Base-by-base conservation (phyloP, 495 filamentous ascomycete species). In the Daldinia vernicosa region DNA sequence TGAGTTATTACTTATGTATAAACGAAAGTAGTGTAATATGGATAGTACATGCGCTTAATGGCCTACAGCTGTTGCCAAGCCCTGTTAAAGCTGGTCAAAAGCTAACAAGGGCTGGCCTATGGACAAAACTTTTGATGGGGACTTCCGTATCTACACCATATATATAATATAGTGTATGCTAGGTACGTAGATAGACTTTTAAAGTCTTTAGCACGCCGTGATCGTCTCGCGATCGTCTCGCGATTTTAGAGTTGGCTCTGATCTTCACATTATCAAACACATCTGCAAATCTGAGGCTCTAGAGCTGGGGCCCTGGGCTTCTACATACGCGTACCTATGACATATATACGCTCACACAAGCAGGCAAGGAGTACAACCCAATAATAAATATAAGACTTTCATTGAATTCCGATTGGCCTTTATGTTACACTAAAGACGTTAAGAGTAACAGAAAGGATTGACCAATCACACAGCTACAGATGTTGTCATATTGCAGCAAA, bases 391-490 rank as follows among this genome's bases (percentile, higher is more conserved):
- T 22, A 27, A 53, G 50, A 27, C 50, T 7, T 53, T 2, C 1
- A 30, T 53, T 53, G 24, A 53, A 53, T 53, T 27, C 50, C 50
- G 24, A 53, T 53, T 53, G 50, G 50, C n/a, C 27, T 30, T 53
- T 53, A 47, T 47, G 17, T 47, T 3, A 5, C 9, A 47, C 43
- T 4, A 24, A 22, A 47, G 43, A 24, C 17, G 17, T 53, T 53
- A 7, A 53, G 15, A 53, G 26, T 24, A 12, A 30, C 26, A 28
- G 50, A 30, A 30, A 53, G 26, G 24, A 53, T 53, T 53, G 50
- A 30, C 50, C 50, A 53, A 53, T 53, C 50, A 17, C 7, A 47
- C 17, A 22, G 9, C 19, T 47, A 24, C 43, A 47, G 12, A 53
- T 53, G 50, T 30, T 53, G 27, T 47, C 43, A 47, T 24, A 22